phyloP scores from a whole-genome alignment of 2,329 filamentous ascomycete genomes.

The Ceratocystis lukuohia region DNA sequence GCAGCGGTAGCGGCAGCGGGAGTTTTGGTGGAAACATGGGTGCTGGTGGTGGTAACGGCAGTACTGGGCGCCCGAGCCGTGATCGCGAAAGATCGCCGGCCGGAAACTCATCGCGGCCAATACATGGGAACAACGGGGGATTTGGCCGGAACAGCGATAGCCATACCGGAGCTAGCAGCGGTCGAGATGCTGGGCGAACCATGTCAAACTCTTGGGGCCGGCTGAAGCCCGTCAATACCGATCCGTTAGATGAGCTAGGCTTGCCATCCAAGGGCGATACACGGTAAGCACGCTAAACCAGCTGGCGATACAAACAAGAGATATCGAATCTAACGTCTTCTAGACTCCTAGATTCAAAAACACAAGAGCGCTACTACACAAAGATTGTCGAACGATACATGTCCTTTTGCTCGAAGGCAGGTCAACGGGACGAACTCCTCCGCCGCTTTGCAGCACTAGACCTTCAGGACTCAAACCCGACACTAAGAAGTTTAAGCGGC shows the following conservation, averaged over 20 bases:
- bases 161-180: neutral
- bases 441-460: conserved; percentile 56
- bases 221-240: conserved; percentile 58
- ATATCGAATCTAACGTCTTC: neutral
- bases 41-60: neutral
- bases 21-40: too few relatives aligned
- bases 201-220: conserved; percentile 51
- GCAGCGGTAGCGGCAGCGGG: conserved; percentile 1
- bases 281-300: conserved; percentile 39
- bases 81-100: conserved; percentile 15
- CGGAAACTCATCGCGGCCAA: conserved; percentile 1
- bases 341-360: conserved; percentile 59
- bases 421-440: conserved; percentile 59
- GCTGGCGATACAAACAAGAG: neutral
- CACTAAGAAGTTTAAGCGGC: neutral
- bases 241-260: conserved; percentile 69
- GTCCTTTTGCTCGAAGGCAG: conserved; percentile 66
- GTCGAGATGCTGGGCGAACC: conserved; percentile 23
- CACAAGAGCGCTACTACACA: conserved; percentile 74
- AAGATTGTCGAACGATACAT: conserved; percentile 82
- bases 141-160: neutral
- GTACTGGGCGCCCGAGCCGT: neutral
- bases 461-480: conserved; percentile 16
- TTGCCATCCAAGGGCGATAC: conserved; percentile 84
- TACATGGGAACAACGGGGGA: neutral